Evolutionary conservation across 192 early-diverging fungal genomes (phyloP), one percentile per base, ranked within the genome.

Genomic region (Neocallimastix lanati): DNA sequence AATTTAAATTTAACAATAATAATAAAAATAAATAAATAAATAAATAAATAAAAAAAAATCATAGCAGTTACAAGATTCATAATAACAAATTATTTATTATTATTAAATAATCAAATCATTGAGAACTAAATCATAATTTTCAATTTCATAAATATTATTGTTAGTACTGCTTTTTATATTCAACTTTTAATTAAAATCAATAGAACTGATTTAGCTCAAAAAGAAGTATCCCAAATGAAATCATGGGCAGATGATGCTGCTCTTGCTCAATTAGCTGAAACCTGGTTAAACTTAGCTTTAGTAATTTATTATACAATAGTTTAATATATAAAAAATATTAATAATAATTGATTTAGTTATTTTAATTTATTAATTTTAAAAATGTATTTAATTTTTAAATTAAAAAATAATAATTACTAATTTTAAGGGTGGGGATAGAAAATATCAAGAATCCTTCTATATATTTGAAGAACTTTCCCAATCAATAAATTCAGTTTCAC

Each of bases 161-260:
- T n/a, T n/a, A 94, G 93, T 83, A 87, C 91, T 50, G 89, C 91
- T 0, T 84, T 98, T 38, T 92, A 91, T 15, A 88, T 93, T 25
- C 93, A 94, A 78, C 89, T 91, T 28, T 93, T 94, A 76, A 81
- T 97, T 28, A 86, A 86, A 77, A 87, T 98, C 79, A 88, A 96
- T 83, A 90, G 96, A 35, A 77, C 91, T 35, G 96, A 98, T 83
- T 82, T 98, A 80, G 97, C 97, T 3, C 91, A 88, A 76, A 91
- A 92, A 83, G 91, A 94, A 78, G 85, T 97, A 14, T 89, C 88
- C 11, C 81, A 85, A 25, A 81, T 92, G 76, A 96, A 96, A 79
- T 78, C 88, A 1, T 99, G 97, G 97, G 91, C 96, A 0, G 97
- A 98, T 83, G 97, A 99, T 84, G 95, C 96, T 1, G 90, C 93